Percentiles rank a stretch among this genome's conserved stretches.
Evolutionary conservation across 2,329 filamentous ascomycete genomes (phyloP).

Genomic region (Beauveria brongniartii): DNA sequence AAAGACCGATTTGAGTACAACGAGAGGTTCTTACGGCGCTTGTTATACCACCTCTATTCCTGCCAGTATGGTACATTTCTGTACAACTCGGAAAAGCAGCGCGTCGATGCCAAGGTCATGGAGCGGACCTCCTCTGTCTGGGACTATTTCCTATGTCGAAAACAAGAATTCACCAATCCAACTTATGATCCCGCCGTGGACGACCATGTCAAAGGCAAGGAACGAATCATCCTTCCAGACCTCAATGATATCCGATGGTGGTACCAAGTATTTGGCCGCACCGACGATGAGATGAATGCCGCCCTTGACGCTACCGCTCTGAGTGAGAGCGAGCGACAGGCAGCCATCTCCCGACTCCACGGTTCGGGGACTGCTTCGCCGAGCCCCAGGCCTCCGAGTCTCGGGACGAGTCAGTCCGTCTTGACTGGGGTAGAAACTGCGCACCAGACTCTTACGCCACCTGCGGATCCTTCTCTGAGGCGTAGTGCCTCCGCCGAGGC

Average conservation of each 20-base stretch:
- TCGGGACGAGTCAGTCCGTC: constrained; percentile 41
- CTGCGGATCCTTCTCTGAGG: constrained; percentile 28
- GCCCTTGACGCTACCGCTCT: constrained; percentile 47
- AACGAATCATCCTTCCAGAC: constrained; percentile 75
- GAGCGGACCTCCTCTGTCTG: constrained; percentile 81
- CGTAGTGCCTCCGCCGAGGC: constrained; percentile 37
- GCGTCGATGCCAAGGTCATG: constrained; percentile 58
- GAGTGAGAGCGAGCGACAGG: constrained; percentile 35
- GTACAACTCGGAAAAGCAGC: constrained; percentile 88
- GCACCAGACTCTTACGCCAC: constrained; percentile 41
- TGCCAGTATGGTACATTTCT: constrained; percentile 97
- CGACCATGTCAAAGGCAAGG: constrained; percentile 69
- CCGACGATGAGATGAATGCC: constrained; percentile 89
- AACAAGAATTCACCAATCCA: constrained; percentile 72
- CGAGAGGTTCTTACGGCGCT: constrained; percentile 78
- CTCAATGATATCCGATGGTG: constrained; percentile 84
- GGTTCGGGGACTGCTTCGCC: constrained; percentile 20
- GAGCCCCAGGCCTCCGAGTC: constrained; percentile 31
- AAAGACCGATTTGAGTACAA: constrained; percentile 93
- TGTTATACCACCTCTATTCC: constrained; percentile 90
- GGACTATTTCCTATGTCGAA: constrained; percentile 85
- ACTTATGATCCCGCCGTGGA: constrained; percentile 69
- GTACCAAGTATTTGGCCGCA: constrained; percentile 77
- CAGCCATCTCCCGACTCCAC: constrained; percentile 28
- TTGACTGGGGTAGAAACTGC: constrained; percentile 52